Percentiles rank a stretch among this genome's conserved stretches.
phyloP scores from a whole-genome alignment of 768 basidiomycete genomes.

The Phanerochaete carnosa region DNA sequence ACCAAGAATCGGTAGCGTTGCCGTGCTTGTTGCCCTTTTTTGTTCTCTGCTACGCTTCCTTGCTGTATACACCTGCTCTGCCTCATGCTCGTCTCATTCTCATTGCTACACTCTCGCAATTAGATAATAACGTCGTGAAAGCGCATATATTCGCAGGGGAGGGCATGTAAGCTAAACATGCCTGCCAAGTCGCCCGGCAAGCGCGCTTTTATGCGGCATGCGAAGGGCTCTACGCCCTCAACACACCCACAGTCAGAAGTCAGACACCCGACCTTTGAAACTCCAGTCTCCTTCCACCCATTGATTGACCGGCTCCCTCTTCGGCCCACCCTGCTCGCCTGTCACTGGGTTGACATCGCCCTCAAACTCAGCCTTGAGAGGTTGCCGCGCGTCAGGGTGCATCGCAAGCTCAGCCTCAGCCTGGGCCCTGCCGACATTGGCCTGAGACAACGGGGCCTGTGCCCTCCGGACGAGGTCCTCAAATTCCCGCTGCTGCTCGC shows the following conservation, averaged over 20 bases:
- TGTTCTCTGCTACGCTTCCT: not conserved
- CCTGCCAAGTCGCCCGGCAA: too few relatives aligned
- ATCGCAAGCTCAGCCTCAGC: constrained; percentile 41
- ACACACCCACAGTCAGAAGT: constrained; percentile 50
- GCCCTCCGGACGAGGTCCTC: constrained; percentile 75
- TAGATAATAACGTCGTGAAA: not conserved
- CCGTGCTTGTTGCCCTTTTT: not conserved
- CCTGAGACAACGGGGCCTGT: constrained; percentile 38
- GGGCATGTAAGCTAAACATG: not conserved
- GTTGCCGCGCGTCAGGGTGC: constrained; percentile 68
- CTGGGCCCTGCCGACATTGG: constrained; percentile 11
- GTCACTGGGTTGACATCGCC: constrained; percentile 80
- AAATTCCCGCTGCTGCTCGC: constrained; percentile 78
- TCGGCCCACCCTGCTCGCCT: constrained; percentile 85
- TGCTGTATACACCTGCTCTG: not conserved
- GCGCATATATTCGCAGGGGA: not conserved
- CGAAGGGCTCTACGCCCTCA: too few relatives aligned
- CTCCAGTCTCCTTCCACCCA: constrained; percentile 83
- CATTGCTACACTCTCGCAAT: not conserved
- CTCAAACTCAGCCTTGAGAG: constrained; percentile 65
- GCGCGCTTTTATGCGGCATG: too few relatives aligned
- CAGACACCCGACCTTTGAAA: constrained; percentile 84
- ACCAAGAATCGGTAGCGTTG: constrained; percentile 41
- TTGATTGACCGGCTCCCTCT: constrained; percentile 71
- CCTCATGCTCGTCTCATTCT: not conserved